These are phyloP conservation scores for Aspergillus pseudoviridinutans DNA, from an alignment of 2,329 filamentous ascomycete genomes.

Conservation along the genomic window DNA sequence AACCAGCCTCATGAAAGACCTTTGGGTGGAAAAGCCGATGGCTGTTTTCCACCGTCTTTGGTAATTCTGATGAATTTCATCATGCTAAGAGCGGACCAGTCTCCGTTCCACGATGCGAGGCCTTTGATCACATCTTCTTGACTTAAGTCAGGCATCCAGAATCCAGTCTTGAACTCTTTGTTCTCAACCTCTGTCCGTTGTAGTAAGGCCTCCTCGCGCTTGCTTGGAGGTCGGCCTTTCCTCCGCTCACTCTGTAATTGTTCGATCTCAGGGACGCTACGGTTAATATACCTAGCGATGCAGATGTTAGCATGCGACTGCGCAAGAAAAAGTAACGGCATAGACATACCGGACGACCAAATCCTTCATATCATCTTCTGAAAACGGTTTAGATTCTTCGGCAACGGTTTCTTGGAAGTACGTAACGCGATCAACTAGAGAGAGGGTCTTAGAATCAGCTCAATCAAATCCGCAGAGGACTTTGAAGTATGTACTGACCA, in stretches of 20 bases:
- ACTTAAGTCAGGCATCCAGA: conserved; percentile 73
- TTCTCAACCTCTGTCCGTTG: conserved; percentile 66
- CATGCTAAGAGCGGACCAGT: conserved; percentile 75
- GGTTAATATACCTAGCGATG: conserved; percentile 33
- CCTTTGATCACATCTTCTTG: conserved; percentile 61
- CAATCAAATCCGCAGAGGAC: background rate
- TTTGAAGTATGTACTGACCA: conserved; percentile 44
- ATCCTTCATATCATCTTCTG: conserved; percentile 38
- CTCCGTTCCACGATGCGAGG: conserved; percentile 72
- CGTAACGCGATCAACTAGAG: conserved; percentile 59
- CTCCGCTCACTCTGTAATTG: conserved; percentile 60
- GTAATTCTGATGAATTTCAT: conserved; percentile 74
- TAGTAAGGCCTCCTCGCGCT: conserved; percentile 72
- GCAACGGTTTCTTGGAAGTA: conserved; percentile 67
- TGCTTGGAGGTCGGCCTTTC: conserved; percentile 72
- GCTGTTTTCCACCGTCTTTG: conserved; percentile 59
- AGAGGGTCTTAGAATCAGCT: background rate
- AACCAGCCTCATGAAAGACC: conserved; percentile 42
- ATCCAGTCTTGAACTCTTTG: conserved; percentile 78
- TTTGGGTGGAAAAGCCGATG: conserved; percentile 76
- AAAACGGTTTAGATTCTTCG: conserved; percentile 28
- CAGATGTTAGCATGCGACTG: background rate
- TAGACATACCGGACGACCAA: conserved; percentile 58
- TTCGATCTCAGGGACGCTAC: conserved; percentile 35
- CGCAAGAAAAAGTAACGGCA: background rate